Conservation (phyloP, 352 stramenopile genomes). For the Globisporangium polare region DNA sequence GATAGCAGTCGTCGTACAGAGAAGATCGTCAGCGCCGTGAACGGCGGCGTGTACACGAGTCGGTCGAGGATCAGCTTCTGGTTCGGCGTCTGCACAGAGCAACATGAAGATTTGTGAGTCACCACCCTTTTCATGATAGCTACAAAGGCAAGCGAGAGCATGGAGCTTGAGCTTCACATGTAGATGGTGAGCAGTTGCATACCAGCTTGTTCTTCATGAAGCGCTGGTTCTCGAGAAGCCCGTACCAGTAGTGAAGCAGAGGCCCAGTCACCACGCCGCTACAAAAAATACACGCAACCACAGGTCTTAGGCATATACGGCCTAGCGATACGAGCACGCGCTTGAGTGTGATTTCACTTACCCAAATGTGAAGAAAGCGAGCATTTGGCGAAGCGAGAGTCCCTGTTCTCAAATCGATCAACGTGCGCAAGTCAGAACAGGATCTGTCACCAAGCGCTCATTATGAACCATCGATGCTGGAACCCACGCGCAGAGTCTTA, state of each 20-base stretch:
- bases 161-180: background rate
- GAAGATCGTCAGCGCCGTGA: conserved; percentile 69
- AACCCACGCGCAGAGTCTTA: conserved; percentile 52
- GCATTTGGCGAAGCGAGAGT: conserved; percentile 56
- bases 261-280: conserved; percentile 56
- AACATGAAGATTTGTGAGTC: background rate
- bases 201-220: conserved; percentile 68
- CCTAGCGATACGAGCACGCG: background rate
- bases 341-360: conserved; percentile 19
- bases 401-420: conserved; percentile 21
- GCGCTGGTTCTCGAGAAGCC: conserved; percentile 58
- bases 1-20: conserved; percentile 17
- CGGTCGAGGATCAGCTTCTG: conserved; percentile 72
- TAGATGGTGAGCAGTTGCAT: background rate
- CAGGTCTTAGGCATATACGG: background rate
- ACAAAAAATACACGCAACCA: background rate
- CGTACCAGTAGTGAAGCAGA: conserved; percentile 68
- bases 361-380: conserved; percentile 72
- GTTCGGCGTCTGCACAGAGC: conserved; percentile 46
- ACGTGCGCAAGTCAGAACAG: background rate
- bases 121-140: background rate
- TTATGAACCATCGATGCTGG: background rate
- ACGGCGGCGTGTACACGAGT: conserved; percentile 59
- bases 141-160: background rate
- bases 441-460: background rate